These are phyloP conservation scores for Microbotryum lychnidis-dioicae DNA, from an alignment of 1,284 basidiomycete genomes.

Conservation along the genomic window DNA sequence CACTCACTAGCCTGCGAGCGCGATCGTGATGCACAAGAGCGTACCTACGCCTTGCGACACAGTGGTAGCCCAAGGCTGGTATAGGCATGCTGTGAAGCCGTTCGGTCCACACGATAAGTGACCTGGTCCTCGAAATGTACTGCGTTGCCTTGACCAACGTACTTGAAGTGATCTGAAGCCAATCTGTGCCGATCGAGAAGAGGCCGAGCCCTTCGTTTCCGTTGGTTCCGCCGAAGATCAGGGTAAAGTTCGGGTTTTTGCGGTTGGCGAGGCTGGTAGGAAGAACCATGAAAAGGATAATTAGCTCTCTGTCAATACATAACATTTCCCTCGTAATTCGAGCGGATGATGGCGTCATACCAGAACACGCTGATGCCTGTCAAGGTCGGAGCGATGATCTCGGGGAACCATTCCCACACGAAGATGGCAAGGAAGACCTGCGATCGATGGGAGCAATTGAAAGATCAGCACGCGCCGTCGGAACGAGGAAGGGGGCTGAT, in stretches of 20 bases:
- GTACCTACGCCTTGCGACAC: conserved; percentile 45
- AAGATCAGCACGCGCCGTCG: too few relatives aligned
- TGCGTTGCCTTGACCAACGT: too few relatives aligned
- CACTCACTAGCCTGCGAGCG: conserved; percentile 42
- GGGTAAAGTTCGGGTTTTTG: conserved; percentile 51
- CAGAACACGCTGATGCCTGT: conserved; percentile 56
- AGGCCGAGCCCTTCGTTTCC: conserved; percentile 57
- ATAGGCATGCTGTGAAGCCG: conserved; percentile 43
- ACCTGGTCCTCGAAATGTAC: not conserved
- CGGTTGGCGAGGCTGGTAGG: conserved; percentile 46
- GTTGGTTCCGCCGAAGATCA: conserved; percentile 54
- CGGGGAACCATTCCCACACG: conserved; percentile 31
- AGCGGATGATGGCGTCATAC: conserved; percentile 7
- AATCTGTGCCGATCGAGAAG: conserved; percentile 46
- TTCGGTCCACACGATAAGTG: conserved; percentile 46
- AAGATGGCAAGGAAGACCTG: conserved; percentile 27
- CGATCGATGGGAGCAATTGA: not conserved
- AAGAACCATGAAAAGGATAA: too few relatives aligned
- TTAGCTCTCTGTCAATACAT: too few relatives aligned
- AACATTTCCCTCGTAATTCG: too few relatives aligned
- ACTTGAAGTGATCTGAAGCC: conserved; percentile 52
- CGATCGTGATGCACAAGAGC: conserved; percentile 44
- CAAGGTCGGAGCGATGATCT: conserved; percentile 38
- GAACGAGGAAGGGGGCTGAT: too few relatives aligned
- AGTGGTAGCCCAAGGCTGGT: conserved; percentile 31